These are phyloP conservation scores for Aspergillus versicolor DNA, from an alignment of 2,329 filamentous ascomycete species.

Conservation along the genomic window DNA sequence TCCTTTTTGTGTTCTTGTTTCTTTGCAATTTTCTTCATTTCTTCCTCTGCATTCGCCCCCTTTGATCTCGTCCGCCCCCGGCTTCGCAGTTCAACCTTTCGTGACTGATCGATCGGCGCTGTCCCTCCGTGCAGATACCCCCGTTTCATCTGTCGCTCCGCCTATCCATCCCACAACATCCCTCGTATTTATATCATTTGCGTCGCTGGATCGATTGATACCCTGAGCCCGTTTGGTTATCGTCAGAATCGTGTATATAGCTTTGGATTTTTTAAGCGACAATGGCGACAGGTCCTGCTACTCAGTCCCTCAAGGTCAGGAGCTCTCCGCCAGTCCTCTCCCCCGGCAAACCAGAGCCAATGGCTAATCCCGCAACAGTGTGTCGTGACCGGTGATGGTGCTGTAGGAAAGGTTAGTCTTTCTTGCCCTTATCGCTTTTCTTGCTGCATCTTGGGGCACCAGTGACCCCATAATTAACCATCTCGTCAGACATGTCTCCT, in stretches of 20 bases:
- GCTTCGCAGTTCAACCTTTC: not conserved
- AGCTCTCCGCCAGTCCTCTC: conserved; percentile 10
- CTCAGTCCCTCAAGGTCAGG: conserved; percentile 86
- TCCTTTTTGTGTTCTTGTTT: conserved; percentile 1
- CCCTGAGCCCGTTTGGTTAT: conserved; percentile 5
- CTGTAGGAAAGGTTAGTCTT: conserved; percentile 85
- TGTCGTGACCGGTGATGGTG: conserved; percentile 98
- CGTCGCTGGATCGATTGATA: conserved; percentile 11
- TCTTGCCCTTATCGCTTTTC: conserved; percentile 3
- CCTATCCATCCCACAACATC: conserved; percentile 5
- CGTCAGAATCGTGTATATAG: conserved; percentile 12
- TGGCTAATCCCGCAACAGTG: conserved; percentile 60
- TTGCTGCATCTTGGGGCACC: not conserved
- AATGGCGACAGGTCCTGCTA: conserved; percentile 79
- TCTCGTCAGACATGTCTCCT: conserved; percentile 83
- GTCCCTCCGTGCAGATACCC: conserved; percentile 11
- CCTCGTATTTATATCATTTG: conserved; percentile 8
- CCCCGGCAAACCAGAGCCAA: conserved; percentile 33
- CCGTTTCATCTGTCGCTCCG: conserved; percentile 10
- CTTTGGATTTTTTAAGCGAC: conserved; percentile 15
- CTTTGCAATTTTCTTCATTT: conserved; percentile 4
- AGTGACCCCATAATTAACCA: not conserved
- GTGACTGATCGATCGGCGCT: conserved; percentile 11
- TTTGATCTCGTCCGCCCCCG: not conserved
- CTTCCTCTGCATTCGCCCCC: not conserved